Conservation (phyloP, 2,329 filamentous ascomycete genomes). For the Aspergillus ustus region DNA sequence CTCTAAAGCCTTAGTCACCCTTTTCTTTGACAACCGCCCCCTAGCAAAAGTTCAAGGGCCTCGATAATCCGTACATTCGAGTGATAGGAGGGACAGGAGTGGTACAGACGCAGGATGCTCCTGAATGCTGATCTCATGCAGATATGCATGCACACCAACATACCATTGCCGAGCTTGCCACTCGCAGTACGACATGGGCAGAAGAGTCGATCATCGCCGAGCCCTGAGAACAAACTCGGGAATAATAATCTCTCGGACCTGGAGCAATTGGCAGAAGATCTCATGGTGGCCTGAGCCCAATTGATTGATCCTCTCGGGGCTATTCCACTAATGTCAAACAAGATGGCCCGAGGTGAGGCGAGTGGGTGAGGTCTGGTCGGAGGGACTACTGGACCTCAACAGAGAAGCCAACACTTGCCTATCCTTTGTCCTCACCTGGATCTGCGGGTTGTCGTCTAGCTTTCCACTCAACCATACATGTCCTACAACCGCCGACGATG, state of each 20-base stretch:
- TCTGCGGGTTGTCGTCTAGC: too few relatives aligned
- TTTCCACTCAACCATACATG: too few relatives aligned
- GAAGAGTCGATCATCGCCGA: constrained; percentile 4
- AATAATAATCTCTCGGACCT: background rate
- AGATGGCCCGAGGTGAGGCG: background rate
- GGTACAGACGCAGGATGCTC: background rate
- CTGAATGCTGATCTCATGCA: constrained; percentile 5
- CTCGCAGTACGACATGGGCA: background rate
- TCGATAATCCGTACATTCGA: background rate
- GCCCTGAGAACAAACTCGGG: background rate
- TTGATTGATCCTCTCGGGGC: background rate
- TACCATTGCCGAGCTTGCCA: constrained; percentile 3
- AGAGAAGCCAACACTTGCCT: too few relatives aligned
- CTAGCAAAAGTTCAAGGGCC: background rate
- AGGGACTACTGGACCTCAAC: too few relatives aligned
- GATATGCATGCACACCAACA: background rate
- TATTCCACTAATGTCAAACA: background rate
- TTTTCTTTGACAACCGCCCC: background rate
- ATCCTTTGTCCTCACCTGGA: too few relatives aligned
- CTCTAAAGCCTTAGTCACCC: background rate
- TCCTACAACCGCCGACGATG: too few relatives aligned
- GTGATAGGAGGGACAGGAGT: constrained; percentile 1
- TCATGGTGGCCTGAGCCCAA: background rate
- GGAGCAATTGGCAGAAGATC: background rate
- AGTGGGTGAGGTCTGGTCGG: too few relatives aligned